Evolutionary conservation across 495 filamentous ascomycete genomes (phyloP).

Genomic region (Neurospora africana): DNA sequence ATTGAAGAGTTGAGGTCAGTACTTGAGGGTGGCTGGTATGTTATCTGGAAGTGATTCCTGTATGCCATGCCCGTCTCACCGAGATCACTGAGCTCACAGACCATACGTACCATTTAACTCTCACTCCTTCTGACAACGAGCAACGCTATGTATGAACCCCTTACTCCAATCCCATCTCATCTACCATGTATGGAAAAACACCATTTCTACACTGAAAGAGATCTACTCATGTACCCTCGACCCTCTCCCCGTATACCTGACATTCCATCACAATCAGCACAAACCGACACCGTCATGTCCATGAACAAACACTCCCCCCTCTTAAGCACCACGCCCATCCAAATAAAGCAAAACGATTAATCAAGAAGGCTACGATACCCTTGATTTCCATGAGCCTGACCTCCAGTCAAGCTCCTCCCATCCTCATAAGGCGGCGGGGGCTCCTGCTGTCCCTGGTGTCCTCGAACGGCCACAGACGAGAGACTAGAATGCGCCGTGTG

Average conservation of each 20-base stretch:
- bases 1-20: neutral
- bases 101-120: neutral
- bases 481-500: neutral
- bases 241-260: neutral
- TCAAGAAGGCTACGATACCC: conserved; percentile 13
- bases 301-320: neutral
- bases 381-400: neutral
- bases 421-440: neutral
- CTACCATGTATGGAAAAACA: neutral
- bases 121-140: neutral
- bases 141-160: neutral
- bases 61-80: neutral
- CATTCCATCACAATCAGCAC: neutral
- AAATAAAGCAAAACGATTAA: neutral
- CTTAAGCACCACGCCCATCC: neutral
- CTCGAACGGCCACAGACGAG: neutral
- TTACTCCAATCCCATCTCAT: neutral
- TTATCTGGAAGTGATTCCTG: neutral
- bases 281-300: neutral
- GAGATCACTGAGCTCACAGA: neutral
- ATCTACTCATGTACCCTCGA: neutral
- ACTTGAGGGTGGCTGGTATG: neutral
- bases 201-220: neutral
- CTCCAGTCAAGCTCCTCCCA: neutral
- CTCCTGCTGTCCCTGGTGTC: neutral